These are phyloP conservation scores for Saccharomyces hybrid DNA, from an alignment of 1,139 yeast species.

Conservation along the genomic window DNA sequence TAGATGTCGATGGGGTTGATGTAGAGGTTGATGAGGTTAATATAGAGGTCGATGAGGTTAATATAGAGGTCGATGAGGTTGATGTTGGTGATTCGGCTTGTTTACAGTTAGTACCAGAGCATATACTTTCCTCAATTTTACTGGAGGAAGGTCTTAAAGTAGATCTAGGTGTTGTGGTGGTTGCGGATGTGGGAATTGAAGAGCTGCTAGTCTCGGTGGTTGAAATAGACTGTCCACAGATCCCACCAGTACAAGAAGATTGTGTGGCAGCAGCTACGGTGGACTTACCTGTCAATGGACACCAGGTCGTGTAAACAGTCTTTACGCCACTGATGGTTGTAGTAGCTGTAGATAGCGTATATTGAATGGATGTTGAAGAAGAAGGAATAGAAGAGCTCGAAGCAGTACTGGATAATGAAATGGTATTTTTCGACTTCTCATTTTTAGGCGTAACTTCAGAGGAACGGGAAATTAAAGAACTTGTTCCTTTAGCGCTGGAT, in stretches of 20 bases:
- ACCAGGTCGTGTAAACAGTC: slow-evolving; percentile 34
- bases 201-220: background rate
- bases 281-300: slow-evolving; percentile 31
- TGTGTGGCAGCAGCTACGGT: background rate
- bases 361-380: background rate
- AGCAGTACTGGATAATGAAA: background rate
- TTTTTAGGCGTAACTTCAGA: background rate
- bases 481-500: background rate
- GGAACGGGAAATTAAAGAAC: background rate
- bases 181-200: background rate
- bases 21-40: background rate
- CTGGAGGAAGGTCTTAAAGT: background rate
- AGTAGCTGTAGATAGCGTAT: background rate
- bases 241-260: background rate
- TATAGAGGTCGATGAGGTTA: background rate
- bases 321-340: slow-evolving; percentile 5
- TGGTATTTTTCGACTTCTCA: background rate
- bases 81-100: background rate
- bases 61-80: background rate
- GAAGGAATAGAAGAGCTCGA: background rate
- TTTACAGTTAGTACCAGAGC: background rate
- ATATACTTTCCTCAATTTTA: background rate
- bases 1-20: background rate
- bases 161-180: background rate
- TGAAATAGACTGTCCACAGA: background rate